These are phyloP conservation scores for Magnaporthiopsis rhizophila DNA, from an alignment of 2,329 filamentous ascomycete genomes.

Conservation along the genomic window DNA sequence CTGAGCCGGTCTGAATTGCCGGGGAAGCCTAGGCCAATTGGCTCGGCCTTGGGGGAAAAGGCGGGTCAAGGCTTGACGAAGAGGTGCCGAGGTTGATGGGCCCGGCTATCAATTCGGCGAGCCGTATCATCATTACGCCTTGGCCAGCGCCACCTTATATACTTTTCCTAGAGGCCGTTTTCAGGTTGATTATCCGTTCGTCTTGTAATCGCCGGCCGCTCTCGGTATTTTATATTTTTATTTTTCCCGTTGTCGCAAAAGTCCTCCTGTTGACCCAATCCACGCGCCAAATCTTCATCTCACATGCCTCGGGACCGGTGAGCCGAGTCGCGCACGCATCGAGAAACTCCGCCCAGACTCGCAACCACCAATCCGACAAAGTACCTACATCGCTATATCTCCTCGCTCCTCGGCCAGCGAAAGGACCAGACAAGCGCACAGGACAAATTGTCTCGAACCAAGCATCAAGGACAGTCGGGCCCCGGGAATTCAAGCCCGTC, in stretches of 20 bases:
- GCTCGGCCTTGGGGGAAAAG: neutral
- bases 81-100: conserved; percentile 1
- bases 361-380: neutral
- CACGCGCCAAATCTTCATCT: neutral
- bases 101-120: neutral
- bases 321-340: conserved; percentile 4
- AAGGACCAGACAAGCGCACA: neutral
- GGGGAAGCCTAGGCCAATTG: neutral
- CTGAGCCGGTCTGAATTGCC: neutral
- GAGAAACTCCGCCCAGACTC: neutral
- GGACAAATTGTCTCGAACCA: neutral
- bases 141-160: neutral
- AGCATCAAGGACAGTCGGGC: neutral
- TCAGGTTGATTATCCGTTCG: neutral
- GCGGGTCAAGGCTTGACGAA: neutral
- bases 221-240: neutral
- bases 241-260: neutral
- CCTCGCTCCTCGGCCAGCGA: neutral
- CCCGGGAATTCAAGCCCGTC: neutral
- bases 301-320: conserved; percentile 6
- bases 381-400: neutral
- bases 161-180: neutral
- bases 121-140: neutral
- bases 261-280: neutral
- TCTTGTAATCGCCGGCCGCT: neutral